Percentiles rank a stretch among this genome's conserved stretches.
These are phyloP conservation scores for Prunus mira DNA, from an alignment of 306 rosid species.

Conservation along the genomic window DNA sequence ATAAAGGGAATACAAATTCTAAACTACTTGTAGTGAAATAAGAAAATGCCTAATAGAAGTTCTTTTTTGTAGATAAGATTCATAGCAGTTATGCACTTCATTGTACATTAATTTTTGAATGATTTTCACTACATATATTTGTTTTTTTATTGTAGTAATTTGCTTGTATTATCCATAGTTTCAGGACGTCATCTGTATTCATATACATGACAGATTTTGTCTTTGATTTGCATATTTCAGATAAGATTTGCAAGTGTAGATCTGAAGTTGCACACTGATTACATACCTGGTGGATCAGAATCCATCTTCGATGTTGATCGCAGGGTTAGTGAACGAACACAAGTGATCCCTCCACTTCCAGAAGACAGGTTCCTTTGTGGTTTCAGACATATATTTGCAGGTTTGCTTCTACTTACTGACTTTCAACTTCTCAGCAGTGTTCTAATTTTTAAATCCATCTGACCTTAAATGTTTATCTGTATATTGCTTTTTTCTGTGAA, in stretches of 20 bases:
- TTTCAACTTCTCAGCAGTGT: background rate
- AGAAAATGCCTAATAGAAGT: background rate
- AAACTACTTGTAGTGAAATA: background rate
- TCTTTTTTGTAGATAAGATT: background rate
- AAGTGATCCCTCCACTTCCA: slow-evolving; percentile 84
- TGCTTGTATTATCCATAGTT: background rate
- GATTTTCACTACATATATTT: background rate
- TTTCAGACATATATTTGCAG: slow-evolving; percentile 95
- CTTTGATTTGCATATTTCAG: slow-evolving; percentile 36
- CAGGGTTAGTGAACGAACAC: slow-evolving; percentile 67
- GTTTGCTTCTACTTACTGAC: slow-evolving; percentile 34
- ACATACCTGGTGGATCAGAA: slow-evolving; percentile 76
- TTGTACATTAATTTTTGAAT: background rate
- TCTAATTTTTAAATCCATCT: slow-evolving; percentile 11
- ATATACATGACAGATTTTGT: background rate
- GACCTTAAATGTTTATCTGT: background rate
- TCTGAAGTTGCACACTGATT: slow-evolving; percentile 82
- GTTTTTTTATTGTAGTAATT: background rate
- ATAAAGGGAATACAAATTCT: background rate
- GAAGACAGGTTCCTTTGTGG: slow-evolving; percentile 92
- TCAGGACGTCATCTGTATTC: background rate
- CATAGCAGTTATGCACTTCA: background rate
- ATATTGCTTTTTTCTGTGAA: slow-evolving; percentile 6
- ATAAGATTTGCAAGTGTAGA: slow-evolving; percentile 72
- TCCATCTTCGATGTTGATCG: slow-evolving; percentile 76